phyloP scores from a whole-genome alignment of 1,139 yeast genomes.

The Pichia sp. region DNA sequence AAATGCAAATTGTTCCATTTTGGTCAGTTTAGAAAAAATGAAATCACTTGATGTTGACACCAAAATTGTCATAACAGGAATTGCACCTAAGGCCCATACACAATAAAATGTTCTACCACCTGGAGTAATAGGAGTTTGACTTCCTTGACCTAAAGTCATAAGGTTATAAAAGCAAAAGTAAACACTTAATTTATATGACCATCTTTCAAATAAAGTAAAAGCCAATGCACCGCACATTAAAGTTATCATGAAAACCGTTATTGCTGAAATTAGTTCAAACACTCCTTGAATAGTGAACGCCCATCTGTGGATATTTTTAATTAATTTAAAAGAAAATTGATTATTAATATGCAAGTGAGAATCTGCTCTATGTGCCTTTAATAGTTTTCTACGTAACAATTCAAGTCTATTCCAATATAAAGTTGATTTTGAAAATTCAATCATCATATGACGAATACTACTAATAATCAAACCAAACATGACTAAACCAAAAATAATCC shows the following conservation, averaged over 20 bases:
- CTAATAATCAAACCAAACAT: constrained; percentile 67
- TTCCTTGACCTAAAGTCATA: constrained; percentile 83
- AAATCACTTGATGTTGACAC: constrained; percentile 66
- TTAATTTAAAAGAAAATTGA: constrained; percentile 46
- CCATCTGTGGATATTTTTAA: constrained; percentile 27
- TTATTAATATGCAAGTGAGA: constrained; percentile 19
- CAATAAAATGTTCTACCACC: constrained; percentile 72
- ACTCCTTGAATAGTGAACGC: constrained; percentile 18
- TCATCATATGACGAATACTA: constrained; percentile 60
- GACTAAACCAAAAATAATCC: constrained; percentile 63
- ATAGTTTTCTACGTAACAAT: constrained; percentile 12
- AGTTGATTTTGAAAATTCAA: constrained; percentile 55
- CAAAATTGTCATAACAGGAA: constrained; percentile 80
- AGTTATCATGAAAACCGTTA: constrained; percentile 46
- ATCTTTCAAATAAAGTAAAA: constrained; percentile 51
- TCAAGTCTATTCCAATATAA: constrained; percentile 60
- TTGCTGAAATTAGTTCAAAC: constrained; percentile 35
- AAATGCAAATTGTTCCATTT: constrained; percentile 13
- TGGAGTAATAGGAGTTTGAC: constrained; percentile 52
- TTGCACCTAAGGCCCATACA: constrained; percentile 73
- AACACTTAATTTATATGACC: constrained; percentile 64
- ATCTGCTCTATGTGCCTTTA: constrained; percentile 16
- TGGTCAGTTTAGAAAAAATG: constrained; percentile 24
- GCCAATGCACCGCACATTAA: constrained; percentile 70
- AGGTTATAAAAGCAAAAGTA: constrained; percentile 73